Percentiles rank a stretch among this genome's conserved stretches.
phyloP scores from a whole-genome alignment of 2,329 filamentous ascomycete species.

The Tolypocladium guangdongense region DNA sequence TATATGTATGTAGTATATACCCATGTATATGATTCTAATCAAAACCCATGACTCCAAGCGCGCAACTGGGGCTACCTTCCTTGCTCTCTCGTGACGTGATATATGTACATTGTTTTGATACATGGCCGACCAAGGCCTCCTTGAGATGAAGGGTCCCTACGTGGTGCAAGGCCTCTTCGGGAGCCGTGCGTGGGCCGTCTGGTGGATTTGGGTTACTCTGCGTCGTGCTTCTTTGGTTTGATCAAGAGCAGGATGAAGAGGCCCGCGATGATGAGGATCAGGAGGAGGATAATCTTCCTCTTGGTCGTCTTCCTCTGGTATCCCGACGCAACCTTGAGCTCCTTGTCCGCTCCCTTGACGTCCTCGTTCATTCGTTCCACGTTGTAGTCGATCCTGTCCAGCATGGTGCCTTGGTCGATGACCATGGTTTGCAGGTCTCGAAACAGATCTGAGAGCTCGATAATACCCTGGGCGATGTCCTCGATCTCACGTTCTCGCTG shows the following conservation, averaged over 20 bases:
- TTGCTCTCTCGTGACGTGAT: slow-evolving; percentile 13
- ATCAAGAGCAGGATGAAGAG: slow-evolving; percentile 76
- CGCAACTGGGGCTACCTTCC: slow-evolving; percentile 5
- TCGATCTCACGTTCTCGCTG: slow-evolving; percentile 96
- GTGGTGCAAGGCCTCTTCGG: not conserved
- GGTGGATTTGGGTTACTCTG: not conserved
- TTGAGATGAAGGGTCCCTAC: not conserved
- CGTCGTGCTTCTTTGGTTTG: slow-evolving; percentile 56
- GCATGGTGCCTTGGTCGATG: slow-evolving; percentile 80
- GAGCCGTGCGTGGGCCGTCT: too few species aligned
- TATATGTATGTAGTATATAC: not conserved
- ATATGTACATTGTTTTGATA: slow-evolving; percentile 17
- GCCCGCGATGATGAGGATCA: slow-evolving; percentile 73
- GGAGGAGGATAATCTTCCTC: slow-evolving; percentile 82
- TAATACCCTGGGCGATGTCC: slow-evolving; percentile 95
- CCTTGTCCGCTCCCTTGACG: slow-evolving; percentile 86
- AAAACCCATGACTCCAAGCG: slow-evolving; percentile 16
- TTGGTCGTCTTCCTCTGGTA: slow-evolving; percentile 87
- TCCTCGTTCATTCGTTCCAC: slow-evolving; percentile 91
- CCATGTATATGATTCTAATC: slow-evolving; percentile 13
- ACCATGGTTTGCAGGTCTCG: slow-evolving; percentile 94
- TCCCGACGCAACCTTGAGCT: slow-evolving; percentile 75
- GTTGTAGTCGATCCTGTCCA: slow-evolving; percentile 96
- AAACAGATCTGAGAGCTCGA: slow-evolving; percentile 93
- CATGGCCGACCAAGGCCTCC: slow-evolving; percentile 6